Evolutionary conservation across 352 stramenopile genomes (phyloP).

Genomic region (Phytophthora pini): DNA sequence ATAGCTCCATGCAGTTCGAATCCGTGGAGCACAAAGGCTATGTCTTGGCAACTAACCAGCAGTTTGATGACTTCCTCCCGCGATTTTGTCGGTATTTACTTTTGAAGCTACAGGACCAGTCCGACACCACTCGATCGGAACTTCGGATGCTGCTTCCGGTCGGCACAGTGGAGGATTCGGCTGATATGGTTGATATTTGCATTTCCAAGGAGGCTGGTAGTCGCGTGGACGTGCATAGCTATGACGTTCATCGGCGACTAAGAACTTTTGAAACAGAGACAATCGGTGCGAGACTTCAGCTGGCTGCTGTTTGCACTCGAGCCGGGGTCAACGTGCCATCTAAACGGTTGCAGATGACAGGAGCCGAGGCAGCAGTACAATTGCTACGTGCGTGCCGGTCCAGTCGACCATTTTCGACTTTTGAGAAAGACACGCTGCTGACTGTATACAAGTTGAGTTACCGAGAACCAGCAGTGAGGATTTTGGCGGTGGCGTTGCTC

Average conservation of each 20-base stretch:
- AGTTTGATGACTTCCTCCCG: conserved; percentile 48
- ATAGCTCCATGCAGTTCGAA: conserved; percentile 22
- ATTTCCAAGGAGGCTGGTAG: conserved; percentile 10
- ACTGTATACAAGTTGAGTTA: conserved; percentile 42
- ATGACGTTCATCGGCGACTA: conserved; percentile 43
- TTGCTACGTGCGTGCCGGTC: conserved; percentile 48
- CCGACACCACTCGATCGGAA: conserved; percentile 22
- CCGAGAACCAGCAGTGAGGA: conserved; percentile 43
- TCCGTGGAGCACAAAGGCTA: conserved; percentile 55
- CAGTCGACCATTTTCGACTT: conserved; percentile 36
- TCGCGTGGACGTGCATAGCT: conserved; percentile 32
- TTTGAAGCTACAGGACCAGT: conserved; percentile 18
- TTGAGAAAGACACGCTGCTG: conserved; percentile 30
- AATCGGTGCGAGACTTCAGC: conserved; percentile 42
- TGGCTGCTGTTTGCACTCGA: conserved; percentile 44
- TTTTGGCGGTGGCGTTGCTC: conserved; percentile 40
- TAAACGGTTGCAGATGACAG: conserved; percentile 48
- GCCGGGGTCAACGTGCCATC: conserved; percentile 36
- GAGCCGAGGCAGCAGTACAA: conserved; percentile 48
- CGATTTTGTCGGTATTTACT: conserved; percentile 51
- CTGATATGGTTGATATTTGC: conserved; percentile 32
- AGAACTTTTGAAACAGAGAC: conserved; percentile 40
- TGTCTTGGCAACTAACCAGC: conserved; percentile 38
- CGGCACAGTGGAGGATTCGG: conserved; percentile 26
- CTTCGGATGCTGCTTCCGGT: conserved; percentile 44